Percentiles rank a stretch among this genome's conserved stretches.
These are phyloP conservation scores for Toxicodendron radicans DNA, from an alignment of 345 rosid genomes.

Conservation along the genomic window DNA sequence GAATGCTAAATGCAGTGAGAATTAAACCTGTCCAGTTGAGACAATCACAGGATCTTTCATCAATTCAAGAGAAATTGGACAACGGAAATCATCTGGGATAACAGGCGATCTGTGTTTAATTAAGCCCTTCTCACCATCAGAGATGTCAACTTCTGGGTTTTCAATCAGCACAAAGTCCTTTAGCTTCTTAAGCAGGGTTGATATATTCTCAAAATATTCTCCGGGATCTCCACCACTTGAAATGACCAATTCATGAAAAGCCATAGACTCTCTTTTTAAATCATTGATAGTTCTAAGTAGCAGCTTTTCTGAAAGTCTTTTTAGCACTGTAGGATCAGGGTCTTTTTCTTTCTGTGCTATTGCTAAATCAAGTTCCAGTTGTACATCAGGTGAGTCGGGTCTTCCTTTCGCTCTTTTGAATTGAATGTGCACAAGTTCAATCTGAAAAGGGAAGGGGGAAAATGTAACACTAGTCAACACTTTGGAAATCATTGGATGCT, in stretches of 20 bases:
- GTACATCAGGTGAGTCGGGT: slow-evolving; percentile 57
- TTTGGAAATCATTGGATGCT: background rate
- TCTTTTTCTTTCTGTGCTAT: slow-evolving; percentile 54
- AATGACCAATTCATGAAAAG: slow-evolving; percentile 74
- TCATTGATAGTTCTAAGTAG: slow-evolving; percentile 78
- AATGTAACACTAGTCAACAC: background rate
- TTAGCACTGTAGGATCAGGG: slow-evolving; percentile 56
- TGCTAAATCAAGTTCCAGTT: slow-evolving; percentile 70
- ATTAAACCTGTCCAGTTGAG: slow-evolving; percentile 92
- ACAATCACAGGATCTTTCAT: slow-evolving; percentile 99
- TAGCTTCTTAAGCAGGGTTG: slow-evolving; percentile 69
- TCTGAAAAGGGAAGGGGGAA: slow-evolving; percentile 37
- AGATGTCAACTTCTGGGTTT: slow-evolving; percentile 52
- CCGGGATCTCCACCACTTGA: slow-evolving; percentile 61
- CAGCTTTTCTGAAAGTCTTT: slow-evolving; percentile 75
- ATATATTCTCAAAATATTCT: slow-evolving; percentile 59
- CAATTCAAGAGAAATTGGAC: slow-evolving; percentile 96
- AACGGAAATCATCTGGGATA: slow-evolving; percentile 94
- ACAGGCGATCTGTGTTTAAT: slow-evolving; percentile 87
- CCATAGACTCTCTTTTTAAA: slow-evolving; percentile 73
- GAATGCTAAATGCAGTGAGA: background rate
- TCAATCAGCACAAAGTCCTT: slow-evolving; percentile 55
- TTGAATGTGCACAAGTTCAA: slow-evolving; percentile 84
- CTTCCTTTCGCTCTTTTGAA: slow-evolving; percentile 78
- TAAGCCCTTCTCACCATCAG: slow-evolving; percentile 42